phyloP scores from a whole-genome alignment of 1,139 yeast genomes.

The Taphrina sp. region DNA sequence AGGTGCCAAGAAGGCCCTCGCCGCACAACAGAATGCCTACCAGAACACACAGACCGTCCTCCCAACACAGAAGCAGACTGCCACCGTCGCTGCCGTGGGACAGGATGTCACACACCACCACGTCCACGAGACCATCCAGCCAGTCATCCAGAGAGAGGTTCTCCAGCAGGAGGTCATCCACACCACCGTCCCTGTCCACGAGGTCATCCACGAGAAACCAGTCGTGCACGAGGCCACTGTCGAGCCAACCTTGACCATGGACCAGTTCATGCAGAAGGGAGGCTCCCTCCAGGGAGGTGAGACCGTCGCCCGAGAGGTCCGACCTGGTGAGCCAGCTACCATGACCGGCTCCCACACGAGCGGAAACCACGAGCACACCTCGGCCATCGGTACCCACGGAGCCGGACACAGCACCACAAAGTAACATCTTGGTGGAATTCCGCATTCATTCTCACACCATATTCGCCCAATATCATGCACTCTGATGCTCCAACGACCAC shows the following conservation, averaged over 20 bases:
- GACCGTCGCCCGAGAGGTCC: slow-evolving; percentile 30
- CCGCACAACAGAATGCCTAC: slow-evolving; percentile 31
- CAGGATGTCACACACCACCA: slow-evolving; percentile 33
- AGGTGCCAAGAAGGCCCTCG: slow-evolving; percentile 32
- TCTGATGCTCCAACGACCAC: too few relatives aligned
- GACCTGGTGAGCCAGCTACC: slow-evolving; percentile 31
- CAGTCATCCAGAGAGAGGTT: slow-evolving; percentile 32
- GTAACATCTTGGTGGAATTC: too few relatives aligned
- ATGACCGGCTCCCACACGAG: slow-evolving; percentile 27
- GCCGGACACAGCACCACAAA: too few relatives aligned
- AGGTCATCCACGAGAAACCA: slow-evolving; percentile 31
- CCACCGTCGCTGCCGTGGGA: slow-evolving; percentile 26
- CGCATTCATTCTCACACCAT: too few relatives aligned
- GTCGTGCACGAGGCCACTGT: slow-evolving; percentile 33
- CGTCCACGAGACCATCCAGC: slow-evolving; percentile 33
- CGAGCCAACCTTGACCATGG: slow-evolving; percentile 32
- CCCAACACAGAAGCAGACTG: slow-evolving; percentile 26
- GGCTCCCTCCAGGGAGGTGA: slow-evolving; percentile 28
- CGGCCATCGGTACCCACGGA: slow-evolving; percentile 26
- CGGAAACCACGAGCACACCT: slow-evolving; percentile 27
- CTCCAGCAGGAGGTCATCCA: slow-evolving; percentile 32
- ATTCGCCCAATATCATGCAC: too few relatives aligned
- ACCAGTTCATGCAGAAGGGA: slow-evolving; percentile 24
- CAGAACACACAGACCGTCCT: slow-evolving; percentile 28
- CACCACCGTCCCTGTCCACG: slow-evolving; percentile 32